These are phyloP conservation scores for Erodium moschatum DNA, from an alignment of 441 rosid species.

Conservation along the genomic window DNA sequence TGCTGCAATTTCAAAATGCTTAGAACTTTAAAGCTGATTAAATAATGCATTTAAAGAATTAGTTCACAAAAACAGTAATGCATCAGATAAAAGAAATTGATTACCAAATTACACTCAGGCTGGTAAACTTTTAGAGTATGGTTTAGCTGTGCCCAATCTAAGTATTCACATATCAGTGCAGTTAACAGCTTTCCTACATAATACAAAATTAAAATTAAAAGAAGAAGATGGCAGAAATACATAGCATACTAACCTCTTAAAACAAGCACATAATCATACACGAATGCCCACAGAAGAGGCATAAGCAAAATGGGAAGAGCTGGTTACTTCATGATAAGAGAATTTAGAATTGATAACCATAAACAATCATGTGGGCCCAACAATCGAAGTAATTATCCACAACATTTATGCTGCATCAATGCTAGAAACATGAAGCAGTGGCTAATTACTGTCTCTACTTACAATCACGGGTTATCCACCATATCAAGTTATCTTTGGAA, in stretches of 20 bases:
- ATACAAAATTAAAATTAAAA: constrained; percentile 15
- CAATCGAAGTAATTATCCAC: background rate
- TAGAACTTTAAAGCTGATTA: background rate
- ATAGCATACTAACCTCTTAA: constrained; percentile 2
- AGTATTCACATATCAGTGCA: constrained; percentile 77
- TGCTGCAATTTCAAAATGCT: constrained; percentile 36
- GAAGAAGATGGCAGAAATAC: constrained; percentile 7
- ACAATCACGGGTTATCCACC: background rate
- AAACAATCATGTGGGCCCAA: background rate
- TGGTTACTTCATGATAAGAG: background rate
- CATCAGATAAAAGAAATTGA: constrained; percentile 24
- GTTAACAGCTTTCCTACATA: constrained; percentile 76
- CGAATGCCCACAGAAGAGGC: background rate
- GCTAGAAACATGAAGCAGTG: background rate
- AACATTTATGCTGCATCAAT: background rate
- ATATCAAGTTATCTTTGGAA: background rate
- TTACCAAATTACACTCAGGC: constrained; percentile 98
- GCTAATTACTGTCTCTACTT: background rate
- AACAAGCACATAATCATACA: background rate
- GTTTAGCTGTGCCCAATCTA: constrained; percentile 92
- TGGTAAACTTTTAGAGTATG: constrained; percentile 78
- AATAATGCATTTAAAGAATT: background rate
- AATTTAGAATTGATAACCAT: background rate
- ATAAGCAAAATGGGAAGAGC: background rate
- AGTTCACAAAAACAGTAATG: constrained; percentile 3